These are phyloP conservation scores for Penicillium olsonii DNA, from an alignment of 2,329 filamentous ascomycete genomes.

Conservation along the genomic window DNA sequence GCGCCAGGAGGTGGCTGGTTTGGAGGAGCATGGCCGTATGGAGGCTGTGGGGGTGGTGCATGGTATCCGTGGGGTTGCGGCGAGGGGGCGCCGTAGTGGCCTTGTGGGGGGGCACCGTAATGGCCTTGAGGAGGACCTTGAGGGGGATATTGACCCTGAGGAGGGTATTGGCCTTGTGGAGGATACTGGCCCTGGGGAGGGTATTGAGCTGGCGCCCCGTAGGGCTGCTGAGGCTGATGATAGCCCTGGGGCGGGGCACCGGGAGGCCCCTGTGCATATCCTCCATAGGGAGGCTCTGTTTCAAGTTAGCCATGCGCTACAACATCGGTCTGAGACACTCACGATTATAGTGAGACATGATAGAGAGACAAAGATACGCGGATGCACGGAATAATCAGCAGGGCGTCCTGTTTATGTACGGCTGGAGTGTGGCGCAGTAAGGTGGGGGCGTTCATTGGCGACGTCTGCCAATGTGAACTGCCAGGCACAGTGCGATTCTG, in stretches of 20 bases:
- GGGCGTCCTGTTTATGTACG: background rate
- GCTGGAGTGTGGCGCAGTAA: slow-evolving; percentile 22
- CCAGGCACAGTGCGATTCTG: background rate
- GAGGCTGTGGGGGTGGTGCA: slow-evolving; percentile 33
- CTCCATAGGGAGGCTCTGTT: slow-evolving; percentile 29
- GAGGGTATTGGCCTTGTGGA: slow-evolving; percentile 18
- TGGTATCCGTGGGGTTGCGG: slow-evolving; percentile 23
- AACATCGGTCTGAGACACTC: slow-evolving; percentile 7
- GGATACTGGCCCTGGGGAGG: slow-evolving; percentile 38
- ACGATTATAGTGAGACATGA: slow-evolving; percentile 28
- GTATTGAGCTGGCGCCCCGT: slow-evolving; percentile 24
- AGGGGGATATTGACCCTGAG: slow-evolving; percentile 25
- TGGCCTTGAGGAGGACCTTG: slow-evolving; percentile 4
- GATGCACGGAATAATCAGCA: background rate
- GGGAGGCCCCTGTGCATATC: slow-evolving; percentile 27
- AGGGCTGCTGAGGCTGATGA: slow-evolving; percentile 28
- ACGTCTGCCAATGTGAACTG: background rate
- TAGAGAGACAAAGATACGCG: background rate
- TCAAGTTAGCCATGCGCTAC: background rate
- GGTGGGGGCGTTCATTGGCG: slow-evolving; percentile 17
- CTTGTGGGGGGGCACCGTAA: slow-evolving; percentile 26
- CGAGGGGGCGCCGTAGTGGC: slow-evolving; percentile 40
- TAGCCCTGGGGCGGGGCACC: slow-evolving; percentile 28
- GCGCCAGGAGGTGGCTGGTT: slow-evolving; percentile 41
- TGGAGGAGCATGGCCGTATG: slow-evolving; percentile 29